A percentile compares a stretch with the other conserved stretches of the same genome.
phyloP scores from a whole-genome alignment of 1,139 yeast genomes.

The Candida albicans region DNA sequence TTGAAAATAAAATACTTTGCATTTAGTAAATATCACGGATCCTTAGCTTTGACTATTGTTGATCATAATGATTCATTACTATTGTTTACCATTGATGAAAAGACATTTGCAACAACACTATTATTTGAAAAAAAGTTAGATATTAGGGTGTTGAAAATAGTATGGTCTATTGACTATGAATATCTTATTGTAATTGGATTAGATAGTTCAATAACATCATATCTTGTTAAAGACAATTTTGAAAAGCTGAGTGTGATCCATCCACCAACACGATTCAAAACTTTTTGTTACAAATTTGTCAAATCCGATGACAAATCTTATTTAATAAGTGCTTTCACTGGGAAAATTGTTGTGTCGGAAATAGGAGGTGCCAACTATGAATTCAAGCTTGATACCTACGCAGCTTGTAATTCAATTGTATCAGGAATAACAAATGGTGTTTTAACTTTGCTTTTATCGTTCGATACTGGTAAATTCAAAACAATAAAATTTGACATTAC shows the following conservation, averaged over 20 bases:
- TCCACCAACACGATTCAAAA: slow-evolving; percentile 8
- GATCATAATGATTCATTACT: slow-evolving; percentile 18
- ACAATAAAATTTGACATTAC: slow-evolving; percentile 15
- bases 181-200: slow-evolving; percentile 7
- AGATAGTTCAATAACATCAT: slow-evolving; percentile 10
- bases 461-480: slow-evolving; percentile 33
- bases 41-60: slow-evolving; percentile 11
- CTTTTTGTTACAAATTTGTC: slow-evolving; percentile 7
- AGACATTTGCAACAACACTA: slow-evolving; percentile 8
- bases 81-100: slow-evolving; percentile 21
- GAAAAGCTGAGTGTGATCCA: background rate
- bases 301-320: background rate
- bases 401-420: slow-evolving; percentile 11
- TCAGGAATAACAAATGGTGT: slow-evolving; percentile 6
- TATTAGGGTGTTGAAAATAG: slow-evolving; percentile 2
- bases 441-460: slow-evolving; percentile 17
- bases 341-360: slow-evolving; percentile 11
- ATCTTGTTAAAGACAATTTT: slow-evolving; percentile 6
- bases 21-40: slow-evolving; percentile 19
- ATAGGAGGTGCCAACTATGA: slow-evolving; percentile 2
- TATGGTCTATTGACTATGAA: slow-evolving; percentile 16
- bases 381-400: slow-evolving; percentile 6
- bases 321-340: slow-evolving; percentile 11
- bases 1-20: slow-evolving; percentile 32
- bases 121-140: slow-evolving; percentile 3